Evolutionary conservation across 2,329 filamentous ascomycete species (phyloP), one percentile per base, ranked within the genome.

Genomic region (Bimuria novae-zelandiae): DNA sequence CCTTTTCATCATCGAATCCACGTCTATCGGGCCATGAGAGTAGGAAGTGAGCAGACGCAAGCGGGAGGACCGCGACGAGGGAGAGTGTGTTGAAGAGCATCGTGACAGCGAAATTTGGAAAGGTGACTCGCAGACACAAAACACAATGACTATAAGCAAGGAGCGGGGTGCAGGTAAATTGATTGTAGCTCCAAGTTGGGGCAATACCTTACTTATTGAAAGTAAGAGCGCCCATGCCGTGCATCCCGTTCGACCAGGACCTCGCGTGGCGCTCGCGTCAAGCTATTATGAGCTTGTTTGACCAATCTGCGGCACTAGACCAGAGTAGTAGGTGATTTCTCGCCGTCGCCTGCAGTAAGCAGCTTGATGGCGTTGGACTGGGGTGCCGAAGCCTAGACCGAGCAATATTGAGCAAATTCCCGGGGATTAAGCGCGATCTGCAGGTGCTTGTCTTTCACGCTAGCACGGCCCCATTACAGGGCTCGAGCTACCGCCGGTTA

Each of bases 31-130:
- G 84, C 57, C 78, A 84, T 30, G 76, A 68, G 68, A 86, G 76
- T 3, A 76, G 65, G 74, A 84, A 86, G 65, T 86, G 84, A 14
- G 82, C 83, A 35, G 80, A 72, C 16, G 75, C 73, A 40, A 80
- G 60, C 50, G 79, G 74, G 41, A 77, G 69, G 50, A 80, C 68
- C 48, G 73, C 65, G 56, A 77, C 64, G 47, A 77, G 68, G 32
- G 72, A 52, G 40, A 77, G 63, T 50, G 67, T 54, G 45, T 59
- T 63, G 62, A 57, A 61, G 47, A 68, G 59, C 72, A 75, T 75
- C 6, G 53, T 70, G 55, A 39, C 21, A 47, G 32, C 47, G 42
- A 52, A 49, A 35, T 10, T 11, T 8, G 27, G 7, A 27, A 4
- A 25, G 51, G 19, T 25, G 17, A 12, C 21, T 3, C 14, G 25